Evolutionary conservation across 352 stramenopile species (phyloP), one percentile per base, ranked within the genome.

Genomic region (Globisporangium alternatum): DNA sequence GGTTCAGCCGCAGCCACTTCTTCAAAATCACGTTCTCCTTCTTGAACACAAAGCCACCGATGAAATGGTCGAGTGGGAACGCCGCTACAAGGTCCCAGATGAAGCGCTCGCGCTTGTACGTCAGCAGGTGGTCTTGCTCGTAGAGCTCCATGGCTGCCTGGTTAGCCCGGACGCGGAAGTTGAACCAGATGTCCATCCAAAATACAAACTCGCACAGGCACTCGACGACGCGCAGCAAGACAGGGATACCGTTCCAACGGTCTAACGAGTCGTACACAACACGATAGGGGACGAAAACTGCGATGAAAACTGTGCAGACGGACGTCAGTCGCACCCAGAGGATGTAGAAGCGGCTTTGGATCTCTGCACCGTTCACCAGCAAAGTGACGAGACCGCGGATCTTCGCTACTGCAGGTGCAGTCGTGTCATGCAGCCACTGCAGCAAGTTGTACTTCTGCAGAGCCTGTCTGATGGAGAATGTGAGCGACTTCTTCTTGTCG

Each of bases 131-230:
- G 28, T 83, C 78, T 62, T 89, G 80, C 45, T 87, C 76, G 44
- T 86, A 87, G 13, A 89, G 54, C 31, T 87, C 80, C 76, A 89
- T 85, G 2, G 80, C 76, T 6, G 56, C 62, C 48, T 79, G 72
- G 62, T 78, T 89, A 28, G 68, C 65, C 2, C 69, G 58, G n/a
- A 86, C 73, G 10, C 79, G 75, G 41, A 87, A 90, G 39, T 86
- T 74, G 59, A 86, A 83, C 77, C 75, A 86, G 56, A 88, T 80
- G 25, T 88, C 79, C 28, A 64, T 51, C 71, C 69, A 85, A 49
- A 81, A 85, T 2, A 78, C 69, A n/a, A 78, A 9, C 31, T 87
- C 77, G 55, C 76, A 86, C 13, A 80, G 15, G 19, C 41, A 51
- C 59, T 89, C 80, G 8, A 74, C 19, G 15, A 71, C 25, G 2